Percentiles rank a stretch among this genome's conserved stretches.
Conservation (phyloP, 257 asterid species). For the Lithospermum erythrorhizon region DNA sequence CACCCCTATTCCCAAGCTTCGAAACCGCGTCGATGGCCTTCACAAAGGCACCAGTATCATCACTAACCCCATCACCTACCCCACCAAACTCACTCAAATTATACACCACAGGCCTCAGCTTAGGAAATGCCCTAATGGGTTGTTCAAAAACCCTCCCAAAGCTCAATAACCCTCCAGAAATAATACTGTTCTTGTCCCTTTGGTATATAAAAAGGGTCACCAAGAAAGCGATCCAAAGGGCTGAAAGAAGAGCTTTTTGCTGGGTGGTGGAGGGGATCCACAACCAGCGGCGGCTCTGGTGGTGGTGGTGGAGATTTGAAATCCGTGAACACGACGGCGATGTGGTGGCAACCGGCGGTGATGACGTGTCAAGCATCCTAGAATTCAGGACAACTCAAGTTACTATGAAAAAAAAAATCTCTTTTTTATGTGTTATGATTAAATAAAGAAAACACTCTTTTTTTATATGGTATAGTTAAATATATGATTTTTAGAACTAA, state of each 20-base stretch:
- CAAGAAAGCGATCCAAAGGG: constrained; percentile 30
- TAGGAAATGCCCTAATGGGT: constrained; percentile 18
- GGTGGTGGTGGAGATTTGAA: constrained; percentile 6
- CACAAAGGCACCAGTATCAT: constrained; percentile 37
- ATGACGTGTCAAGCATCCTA: not conserved
- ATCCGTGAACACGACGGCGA: no score
- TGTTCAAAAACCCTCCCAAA: constrained; percentile 22
- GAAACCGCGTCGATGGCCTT: constrained; percentile 31
- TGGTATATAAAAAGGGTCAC: constrained; percentile 29
- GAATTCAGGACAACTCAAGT: constrained; percentile 2
- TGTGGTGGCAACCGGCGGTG: no score
- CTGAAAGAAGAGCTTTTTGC: constrained; percentile 21
- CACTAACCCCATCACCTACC: constrained; percentile 36
- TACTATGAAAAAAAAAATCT: no score
- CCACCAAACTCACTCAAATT: constrained; percentile 45
- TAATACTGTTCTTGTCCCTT: constrained; percentile 3
- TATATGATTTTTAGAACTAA: no score
- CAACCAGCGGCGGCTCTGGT: constrained; percentile 26
- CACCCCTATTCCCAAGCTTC: constrained; percentile 32
- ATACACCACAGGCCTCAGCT: constrained; percentile 29
- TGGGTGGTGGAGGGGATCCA: constrained; percentile 19
- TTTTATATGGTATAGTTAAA: no score
- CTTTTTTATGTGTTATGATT: no score
- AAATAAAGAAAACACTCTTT: no score
- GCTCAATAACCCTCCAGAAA: constrained; percentile 19